Evolutionary conservation across 306 rosid species (phyloP), one percentile per base, ranked within the genome.

Genomic region (Cucumis melo): DNA sequence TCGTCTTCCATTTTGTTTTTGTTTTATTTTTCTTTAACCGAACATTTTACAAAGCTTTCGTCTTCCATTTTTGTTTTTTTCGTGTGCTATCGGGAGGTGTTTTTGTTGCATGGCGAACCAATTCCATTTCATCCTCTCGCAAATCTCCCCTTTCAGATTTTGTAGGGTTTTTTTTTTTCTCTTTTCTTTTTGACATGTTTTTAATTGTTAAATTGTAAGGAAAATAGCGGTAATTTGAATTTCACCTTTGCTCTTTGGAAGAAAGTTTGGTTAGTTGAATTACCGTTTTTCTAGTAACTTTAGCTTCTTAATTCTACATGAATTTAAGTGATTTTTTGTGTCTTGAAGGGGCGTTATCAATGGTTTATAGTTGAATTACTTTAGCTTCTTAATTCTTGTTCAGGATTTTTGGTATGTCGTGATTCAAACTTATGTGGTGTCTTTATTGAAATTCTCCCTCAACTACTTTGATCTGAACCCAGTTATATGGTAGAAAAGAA

Each of bases 401-500:
- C 32, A 67, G 55, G 32, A 20, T 46, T 67, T 67, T 67, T 2
- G 0, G 41, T 70, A 14, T 51, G 44, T 44, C 19, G 53, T 11
- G 54, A 10, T 29, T 48, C 17, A 32, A 6, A 38, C 55, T 66
- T 5, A 20, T 19, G 4, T 67, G 1, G 19, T 38, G 48, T 64
- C 14, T 19, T 44, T 21, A 24, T 2, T 42, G 36, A 32, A 32
- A 32, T 55, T 23, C 55, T 39, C 24, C 15, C n/a, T 81, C 10
- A 38, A 23, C 16, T 68, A 58, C 21, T 58, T 17, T 6, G 12
- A 8, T 56, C 8, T 56, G 32, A 66, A 75, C 78, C 78, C 82
- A 93, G 98, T 81, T 93, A 93, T 42, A 91, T 93, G 98, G 85
- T 55, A 0, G 88, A 75, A 77, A 93, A 91, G 89, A 91, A 88